Base-by-base conservation (phyloP, 352 stramenopile genomes). In the Pythium apleroticum region DNA sequence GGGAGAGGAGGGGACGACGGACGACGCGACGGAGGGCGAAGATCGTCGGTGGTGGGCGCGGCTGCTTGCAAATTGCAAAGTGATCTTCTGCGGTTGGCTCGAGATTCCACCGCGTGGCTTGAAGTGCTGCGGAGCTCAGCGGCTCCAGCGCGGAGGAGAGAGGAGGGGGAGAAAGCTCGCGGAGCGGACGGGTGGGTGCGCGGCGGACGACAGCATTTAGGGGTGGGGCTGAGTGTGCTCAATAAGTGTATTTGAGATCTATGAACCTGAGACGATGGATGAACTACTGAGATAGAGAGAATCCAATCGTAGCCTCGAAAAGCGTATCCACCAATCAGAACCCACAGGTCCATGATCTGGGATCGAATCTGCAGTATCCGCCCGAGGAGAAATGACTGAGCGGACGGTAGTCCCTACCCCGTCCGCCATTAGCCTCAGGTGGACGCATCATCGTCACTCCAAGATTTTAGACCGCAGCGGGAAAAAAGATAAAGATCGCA, bases 351-450 rank as follows among this genome's bases (percentile, higher is more conserved):
- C 20, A 49, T 49, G 53, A 70, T 57, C 49, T 57, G 57, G 65
- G 39, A 57, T 65, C 58, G 63, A 70, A 70, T 70, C 63, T 70
- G 65, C 15, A 27, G 35, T 48, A n/a, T 64, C 55, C 55, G 17
- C 50, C n/a, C 46, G 24, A 52, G n/a, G 20, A 55, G 52, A 61
- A 61, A 41, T 39, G 24, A 7, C 15, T 49, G 10, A n/a, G 52
- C 55, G 61, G 61, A 68, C 52, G 30, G 11, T 22, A 50, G 5
- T 22, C 56, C 30, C 56, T 63, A 63, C 17, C 56, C 56, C 41
- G 27, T 63, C 39, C 56, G 28, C 56, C 39, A 22, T 27, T n/a
- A 20, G 31, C n/a, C 28, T 49, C 20, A 4, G 14, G 46, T 15
- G 46, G 22, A 33, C 24, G 48, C 19, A 35, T 30, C 22, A 35